Evolutionary conservation across 768 basidiomycete species (phyloP), one percentile per base, ranked within the genome.

Genomic region (Amyloporia xantha): DNA sequence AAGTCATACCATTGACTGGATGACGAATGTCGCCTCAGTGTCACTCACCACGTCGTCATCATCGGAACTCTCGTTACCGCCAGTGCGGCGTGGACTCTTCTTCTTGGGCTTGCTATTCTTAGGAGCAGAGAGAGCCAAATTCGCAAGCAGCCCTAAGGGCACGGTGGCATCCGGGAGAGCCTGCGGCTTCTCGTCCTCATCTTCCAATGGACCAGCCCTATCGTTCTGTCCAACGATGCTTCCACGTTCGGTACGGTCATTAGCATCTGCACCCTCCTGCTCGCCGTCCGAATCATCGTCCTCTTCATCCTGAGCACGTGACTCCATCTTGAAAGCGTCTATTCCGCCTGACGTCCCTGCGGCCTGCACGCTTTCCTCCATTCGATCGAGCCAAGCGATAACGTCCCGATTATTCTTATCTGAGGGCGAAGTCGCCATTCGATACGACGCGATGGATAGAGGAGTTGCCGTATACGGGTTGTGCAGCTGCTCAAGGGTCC

Each of bases 391-490:
- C 86, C 86, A 89, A 7, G 78, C 82, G n/a, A 84, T 66, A 26
- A 87, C 75, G 50, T 79, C 79, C 25, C 75, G 65, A 49, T 87
- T 86, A 55, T 78, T 77, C 44, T 76, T 73, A 58, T 90, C 86
- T 4, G 82, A 81, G 2, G 86, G 82, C 0, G 86, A 84, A 0
- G 84, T 86, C 4, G 86, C 85, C 76, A 82, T 76, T 33, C 82
- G 75, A 59, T 88, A 89, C 2, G 86, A 84, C 4, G 83, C 84
- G 52, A 89, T 86, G 1, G 85, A 80, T 46, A 90, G 72, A 4
- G 87, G 86, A 0, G 86, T 89, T 6, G 87, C 85, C 41, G 78
- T 69, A 62, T 87, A 90, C 1, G 87, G 87, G 54, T 89, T 89
- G 56, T 90, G 87, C 25, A 90, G 67, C 82, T 86, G 64, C 42